A percentile compares a stretch with the other conserved stretches of the same genome.
Evolutionary conservation across 2,329 filamentous ascomycete species (phyloP).

Genomic region (Metarhizium sp.): DNA sequence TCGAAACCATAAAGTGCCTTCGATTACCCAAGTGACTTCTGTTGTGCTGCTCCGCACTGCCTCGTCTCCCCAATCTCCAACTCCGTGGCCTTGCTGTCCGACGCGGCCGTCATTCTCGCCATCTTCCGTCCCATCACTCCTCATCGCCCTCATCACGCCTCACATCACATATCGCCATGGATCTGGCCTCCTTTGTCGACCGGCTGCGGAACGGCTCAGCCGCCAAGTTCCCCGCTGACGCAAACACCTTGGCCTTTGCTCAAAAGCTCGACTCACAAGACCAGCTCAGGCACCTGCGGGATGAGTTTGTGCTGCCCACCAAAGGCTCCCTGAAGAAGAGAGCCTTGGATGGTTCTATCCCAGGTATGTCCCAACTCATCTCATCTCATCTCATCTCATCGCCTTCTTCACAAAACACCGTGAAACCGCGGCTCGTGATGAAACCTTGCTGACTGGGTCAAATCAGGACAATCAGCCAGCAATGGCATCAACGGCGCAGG

Average conservation of each 20-base stretch:
- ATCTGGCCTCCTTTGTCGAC: constrained; percentile 27
- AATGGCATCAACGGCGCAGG: constrained; percentile 16
- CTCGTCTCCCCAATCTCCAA: not conserved
- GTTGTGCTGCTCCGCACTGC: not conserved
- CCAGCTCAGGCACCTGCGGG: constrained; percentile 48
- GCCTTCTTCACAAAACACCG: not conserved
- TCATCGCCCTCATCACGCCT: not conserved
- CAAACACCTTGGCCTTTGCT: constrained; percentile 39
- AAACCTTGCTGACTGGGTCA: not conserved
- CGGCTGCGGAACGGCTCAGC: constrained; percentile 30
- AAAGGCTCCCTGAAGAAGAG: constrained; percentile 60
- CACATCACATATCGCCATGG: constrained; percentile 18
- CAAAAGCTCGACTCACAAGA: constrained; percentile 49
- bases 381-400: not conserved
- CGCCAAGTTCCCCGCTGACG: constrained; percentile 37
- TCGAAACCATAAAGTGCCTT: constrained; percentile 7
- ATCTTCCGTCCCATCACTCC: not conserved
- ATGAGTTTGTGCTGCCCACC: constrained; percentile 70
- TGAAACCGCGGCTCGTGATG: constrained; percentile 3
- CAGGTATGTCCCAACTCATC: constrained; percentile 20
- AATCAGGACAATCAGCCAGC: not conserved
- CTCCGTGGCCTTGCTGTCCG: no score
- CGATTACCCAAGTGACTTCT: not conserved
- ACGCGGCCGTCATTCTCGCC: not conserved
- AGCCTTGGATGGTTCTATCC: constrained; percentile 37